Conservation (phyloP, 371 early-diverging fungal genomes). For the Mortierella sp. region DNA sequence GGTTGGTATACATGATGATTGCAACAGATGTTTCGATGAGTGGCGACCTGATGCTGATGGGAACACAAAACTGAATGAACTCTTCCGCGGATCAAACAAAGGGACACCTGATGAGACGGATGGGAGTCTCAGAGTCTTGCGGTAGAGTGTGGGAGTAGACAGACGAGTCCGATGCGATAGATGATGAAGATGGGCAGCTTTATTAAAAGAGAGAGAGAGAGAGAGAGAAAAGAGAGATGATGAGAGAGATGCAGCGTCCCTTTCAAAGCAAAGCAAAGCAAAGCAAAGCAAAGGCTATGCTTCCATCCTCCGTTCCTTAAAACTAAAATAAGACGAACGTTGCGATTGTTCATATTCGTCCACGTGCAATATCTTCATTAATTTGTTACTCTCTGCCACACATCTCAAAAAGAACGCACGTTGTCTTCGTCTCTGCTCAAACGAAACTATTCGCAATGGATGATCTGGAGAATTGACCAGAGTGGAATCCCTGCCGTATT, state of each 20-base stretch:
- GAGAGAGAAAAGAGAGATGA: not conserved
- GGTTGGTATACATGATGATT: constrained; percentile 25
- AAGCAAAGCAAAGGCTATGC: not conserved
- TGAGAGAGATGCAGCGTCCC: not conserved
- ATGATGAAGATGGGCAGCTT: not conserved
- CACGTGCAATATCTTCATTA: too few relatives aligned
- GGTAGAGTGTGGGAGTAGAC: not conserved
- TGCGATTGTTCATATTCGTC: too few relatives aligned
- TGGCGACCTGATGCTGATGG: not conserved
- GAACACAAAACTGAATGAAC: not conserved
- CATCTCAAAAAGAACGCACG: too few relatives aligned
- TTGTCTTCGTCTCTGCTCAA: too few relatives aligned
- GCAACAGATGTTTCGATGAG: not conserved
- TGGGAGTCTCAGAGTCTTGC: not conserved
- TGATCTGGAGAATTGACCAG: too few relatives aligned
- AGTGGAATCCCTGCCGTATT: too few relatives aligned
- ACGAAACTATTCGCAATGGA: too few relatives aligned
- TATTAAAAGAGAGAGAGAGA: too few relatives aligned
- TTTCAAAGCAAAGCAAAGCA: not conserved
- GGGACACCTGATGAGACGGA: not conserved
- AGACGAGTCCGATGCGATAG: not conserved
- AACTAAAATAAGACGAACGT: too few relatives aligned
- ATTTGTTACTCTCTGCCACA: too few relatives aligned
- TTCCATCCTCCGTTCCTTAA: too few relatives aligned
- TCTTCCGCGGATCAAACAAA: not conserved